Base-by-base conservation (phyloP, 1,139 yeast species). In the Hemisphaericaspora subhashii region DNA sequence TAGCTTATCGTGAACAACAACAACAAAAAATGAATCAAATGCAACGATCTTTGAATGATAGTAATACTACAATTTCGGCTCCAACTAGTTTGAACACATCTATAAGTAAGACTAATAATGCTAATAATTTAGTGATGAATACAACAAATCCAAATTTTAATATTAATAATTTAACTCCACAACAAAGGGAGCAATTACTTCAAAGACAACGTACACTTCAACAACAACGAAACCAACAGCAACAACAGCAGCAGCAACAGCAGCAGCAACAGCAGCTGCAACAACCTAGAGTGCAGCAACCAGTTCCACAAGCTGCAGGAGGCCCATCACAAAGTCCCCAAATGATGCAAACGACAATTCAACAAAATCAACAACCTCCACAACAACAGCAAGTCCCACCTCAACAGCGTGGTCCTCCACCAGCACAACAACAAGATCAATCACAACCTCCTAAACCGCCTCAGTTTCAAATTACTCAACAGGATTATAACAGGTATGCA, bases 401-500 rank as follows among this genome's bases (percentile, higher is more conserved):
- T 31, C 45, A 43, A 15, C 44, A 24, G 9, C 27, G 27, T 24
- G 27, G 27, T 5, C 35, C 15, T 9, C 38, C 25, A 24, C n/a
- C n/a, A n/a, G n/a, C n/a, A n/a, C n/a, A n/a, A n/a, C 17, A 18
- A 5, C 39, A 36, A 24, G 37, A 28, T 27, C 36, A 36, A 33
- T 8, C 41, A 38, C 53, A 41, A 27, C 43, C 37, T 3, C 48
- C 38, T 10, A 49, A 62, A 39, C 68, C 66, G 0, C 75, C 76
- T 3, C 62, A 60, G 40, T 60, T 68, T 40, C 65, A 58, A 38
- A 62, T 72, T 35, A 66, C 75, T 4, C 66, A 64, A 17, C 74
- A 71, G 37, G 77, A 72, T 44, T 59, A 67, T 36, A 54, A 61
- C 45, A 68, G 67, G 44, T 68, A 70, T 49, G 61, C 66, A 25